Base-by-base conservation (phyloP, 2,329 filamentous ascomycete species). In the Graphiopsis chlorocephala region DNA sequence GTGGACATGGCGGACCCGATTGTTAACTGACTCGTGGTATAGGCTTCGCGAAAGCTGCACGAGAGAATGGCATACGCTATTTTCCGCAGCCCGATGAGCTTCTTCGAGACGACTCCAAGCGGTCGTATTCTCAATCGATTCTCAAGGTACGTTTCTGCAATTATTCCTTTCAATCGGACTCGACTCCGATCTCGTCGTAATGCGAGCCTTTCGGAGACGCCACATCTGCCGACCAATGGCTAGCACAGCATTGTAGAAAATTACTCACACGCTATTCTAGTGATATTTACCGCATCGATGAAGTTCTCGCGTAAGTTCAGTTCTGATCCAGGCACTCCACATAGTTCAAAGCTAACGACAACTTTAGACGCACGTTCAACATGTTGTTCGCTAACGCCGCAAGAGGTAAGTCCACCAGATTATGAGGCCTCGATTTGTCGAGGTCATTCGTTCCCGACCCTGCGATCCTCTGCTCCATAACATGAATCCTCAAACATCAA, bases 111-210 rank as follows among this genome's bases (percentile, higher is more conserved):
- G 0, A 99, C 95, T 1, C 95, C 95, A 2, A 90, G 93, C 68
- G 95, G 95, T n/a, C 88, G 96, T 64, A 97, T 99, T 72, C 83
- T 99, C 66, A 99, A 99, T 77, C 86, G 95, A 63, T 99, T 99
- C 78, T 98, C 94, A 17, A 96, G 90, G 89, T 91, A 78, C 68
- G 86, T 72, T 33, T 15, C 2, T 28, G 3, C 28, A 2, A 33
- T 5, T 23, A 17, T 5, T n/a, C 8, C 15, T 12, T 50, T 50
- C n/a, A 26, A 2, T n/a, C 28, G 53, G 53, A 35, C 53, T 17
- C 53, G 38, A 56, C 3, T 35, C 53, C 47, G 23, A 20, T 17
- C 2, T 20, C 17, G 17, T 42, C 38, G 10, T 20, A 42, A 1
- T 1, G 6, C 17, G 38, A 42, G n/a, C 7, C n/a, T 23, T 20